phyloP scores from a whole-genome alignment of 768 basidiomycete species.

The Saitozyma podzolica region DNA sequence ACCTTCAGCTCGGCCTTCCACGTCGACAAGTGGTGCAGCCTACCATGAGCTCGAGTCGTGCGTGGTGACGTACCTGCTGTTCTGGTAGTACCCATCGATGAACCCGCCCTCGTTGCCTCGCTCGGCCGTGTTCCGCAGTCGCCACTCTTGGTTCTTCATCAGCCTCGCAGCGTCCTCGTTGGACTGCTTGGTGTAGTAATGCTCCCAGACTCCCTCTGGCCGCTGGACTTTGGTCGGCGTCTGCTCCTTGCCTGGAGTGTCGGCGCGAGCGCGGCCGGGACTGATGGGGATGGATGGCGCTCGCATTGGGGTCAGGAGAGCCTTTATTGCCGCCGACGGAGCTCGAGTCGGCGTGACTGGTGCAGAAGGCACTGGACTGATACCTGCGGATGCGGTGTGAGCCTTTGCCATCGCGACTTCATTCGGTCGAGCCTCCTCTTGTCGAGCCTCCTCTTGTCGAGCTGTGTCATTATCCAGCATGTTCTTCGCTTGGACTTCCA shows the following conservation, averaged over 20 bases:
- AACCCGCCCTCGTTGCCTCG: constrained; percentile 70
- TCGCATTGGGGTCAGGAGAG: constrained; percentile 4
- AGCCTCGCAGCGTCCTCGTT: constrained; percentile 73
- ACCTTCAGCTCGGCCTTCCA: constrained; percentile 88
- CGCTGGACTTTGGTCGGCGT: constrained; percentile 21
- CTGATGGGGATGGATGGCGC: constrained; percentile 20
- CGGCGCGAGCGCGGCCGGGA: constrained; percentile 10
- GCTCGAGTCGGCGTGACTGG: constrained; percentile 1
- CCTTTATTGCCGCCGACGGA: neutral
- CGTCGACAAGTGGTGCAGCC: constrained; percentile 85
- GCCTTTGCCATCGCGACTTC: neutral
- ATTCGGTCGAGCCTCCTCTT: neutral
- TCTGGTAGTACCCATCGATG: constrained; percentile 73
- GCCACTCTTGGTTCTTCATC: constrained; percentile 83
- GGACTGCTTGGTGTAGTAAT: constrained; percentile 69
- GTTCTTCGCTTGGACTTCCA: neutral
- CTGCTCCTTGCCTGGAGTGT: constrained; percentile 17
- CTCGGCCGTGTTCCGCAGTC: constrained; percentile 75
- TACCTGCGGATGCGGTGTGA: neutral
- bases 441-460: neutral
- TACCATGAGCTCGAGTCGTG: constrained; percentile 34
- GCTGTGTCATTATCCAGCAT: too few species aligned
- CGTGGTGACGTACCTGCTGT: constrained; percentile 54
- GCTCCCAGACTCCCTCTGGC: constrained; percentile 56
- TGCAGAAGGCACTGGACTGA: neutral